Evolutionary conservation across 176 grass and related monocot species (phyloP).

Genomic region (Miscanthus lutarioriparius): DNA sequence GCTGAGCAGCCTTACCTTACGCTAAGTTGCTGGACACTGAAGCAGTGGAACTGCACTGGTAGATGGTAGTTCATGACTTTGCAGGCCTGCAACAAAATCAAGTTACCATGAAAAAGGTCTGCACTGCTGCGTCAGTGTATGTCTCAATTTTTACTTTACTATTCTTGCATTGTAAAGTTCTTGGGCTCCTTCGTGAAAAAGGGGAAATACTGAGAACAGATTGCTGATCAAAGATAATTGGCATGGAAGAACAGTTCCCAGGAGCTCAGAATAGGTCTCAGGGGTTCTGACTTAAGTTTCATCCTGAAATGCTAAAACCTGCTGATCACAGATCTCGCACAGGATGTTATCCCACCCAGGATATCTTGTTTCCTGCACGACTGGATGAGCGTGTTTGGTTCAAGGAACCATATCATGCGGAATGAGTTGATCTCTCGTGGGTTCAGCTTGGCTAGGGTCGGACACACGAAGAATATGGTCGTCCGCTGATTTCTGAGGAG

Average conservation of each 20-base stretch:
- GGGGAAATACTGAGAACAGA: not conserved
- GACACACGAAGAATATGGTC: too few relatives aligned
- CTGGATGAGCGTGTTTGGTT: not conserved
- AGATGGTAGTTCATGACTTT: slow-evolving; percentile 37
- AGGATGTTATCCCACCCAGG: not conserved
- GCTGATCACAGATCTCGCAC: not conserved
- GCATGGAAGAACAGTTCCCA: not conserved
- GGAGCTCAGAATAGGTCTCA: not conserved
- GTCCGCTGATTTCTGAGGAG: too few relatives aligned
- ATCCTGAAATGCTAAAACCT: not conserved
- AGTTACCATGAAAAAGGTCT: not conserved
- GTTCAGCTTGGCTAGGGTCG: too few relatives aligned
- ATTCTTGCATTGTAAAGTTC: not conserved
- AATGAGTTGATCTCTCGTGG: too few relatives aligned
- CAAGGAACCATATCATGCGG: too few relatives aligned
- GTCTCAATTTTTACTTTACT: not conserved
- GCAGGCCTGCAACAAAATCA: not conserved
- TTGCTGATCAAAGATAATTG: not conserved
- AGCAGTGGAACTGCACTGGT: slow-evolving; percentile 34
- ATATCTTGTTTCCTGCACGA: not conserved
- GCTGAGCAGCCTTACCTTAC: not conserved
- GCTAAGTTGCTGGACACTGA: slow-evolving; percentile 34
- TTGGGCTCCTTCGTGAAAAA: not conserved
- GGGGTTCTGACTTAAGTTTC: not conserved
- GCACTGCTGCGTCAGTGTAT: not conserved